Conservation (phyloP, 1,284 basidiomycete genomes). For the Schizopora paradoxa region DNA sequence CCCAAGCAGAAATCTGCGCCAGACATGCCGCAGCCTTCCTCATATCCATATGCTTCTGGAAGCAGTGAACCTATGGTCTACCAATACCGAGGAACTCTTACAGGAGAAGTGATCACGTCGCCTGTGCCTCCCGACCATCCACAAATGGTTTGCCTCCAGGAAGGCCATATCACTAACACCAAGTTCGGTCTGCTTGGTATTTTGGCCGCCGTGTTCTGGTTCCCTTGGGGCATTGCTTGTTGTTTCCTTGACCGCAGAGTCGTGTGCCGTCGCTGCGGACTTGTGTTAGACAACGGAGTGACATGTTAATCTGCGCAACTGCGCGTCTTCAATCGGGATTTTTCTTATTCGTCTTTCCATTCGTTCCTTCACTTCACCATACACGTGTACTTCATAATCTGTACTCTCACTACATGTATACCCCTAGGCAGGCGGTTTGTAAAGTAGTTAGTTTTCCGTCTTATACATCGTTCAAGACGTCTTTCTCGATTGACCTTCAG, state of each 20-base stretch:
- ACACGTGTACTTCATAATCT: too few relatives aligned
- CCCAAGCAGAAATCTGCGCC: neutral
- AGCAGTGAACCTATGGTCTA: constrained; percentile 27
- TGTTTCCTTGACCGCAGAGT: constrained; percentile 69
- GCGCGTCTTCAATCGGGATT: too few relatives aligned
- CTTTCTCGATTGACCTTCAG: too few relatives aligned
- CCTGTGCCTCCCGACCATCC: constrained; percentile 68
- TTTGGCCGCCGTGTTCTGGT: constrained; percentile 75
- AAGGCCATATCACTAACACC: constrained; percentile 61
- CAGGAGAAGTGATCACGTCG: constrained; percentile 43
- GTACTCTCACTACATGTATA: too few relatives aligned
- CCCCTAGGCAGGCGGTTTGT: too few relatives aligned
- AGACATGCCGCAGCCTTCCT: neutral
- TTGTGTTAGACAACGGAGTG: constrained; percentile 24
- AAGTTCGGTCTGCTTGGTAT: constrained; percentile 50
- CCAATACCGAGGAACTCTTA: constrained; percentile 41
- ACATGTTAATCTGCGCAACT: constrained; percentile 12
- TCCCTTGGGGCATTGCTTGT: constrained; percentile 69
- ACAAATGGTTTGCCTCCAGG: constrained; percentile 73
- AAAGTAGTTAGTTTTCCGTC: too few relatives aligned
- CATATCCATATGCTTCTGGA: neutral
- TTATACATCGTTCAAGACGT: too few relatives aligned
- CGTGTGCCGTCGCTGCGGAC: constrained; percentile 55
- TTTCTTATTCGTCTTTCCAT: too few relatives aligned
- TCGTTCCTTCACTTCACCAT: too few relatives aligned